Base-by-base conservation (phyloP, 2,329 filamentous ascomycete species). In the Chalaropsis thielavioides region DNA sequence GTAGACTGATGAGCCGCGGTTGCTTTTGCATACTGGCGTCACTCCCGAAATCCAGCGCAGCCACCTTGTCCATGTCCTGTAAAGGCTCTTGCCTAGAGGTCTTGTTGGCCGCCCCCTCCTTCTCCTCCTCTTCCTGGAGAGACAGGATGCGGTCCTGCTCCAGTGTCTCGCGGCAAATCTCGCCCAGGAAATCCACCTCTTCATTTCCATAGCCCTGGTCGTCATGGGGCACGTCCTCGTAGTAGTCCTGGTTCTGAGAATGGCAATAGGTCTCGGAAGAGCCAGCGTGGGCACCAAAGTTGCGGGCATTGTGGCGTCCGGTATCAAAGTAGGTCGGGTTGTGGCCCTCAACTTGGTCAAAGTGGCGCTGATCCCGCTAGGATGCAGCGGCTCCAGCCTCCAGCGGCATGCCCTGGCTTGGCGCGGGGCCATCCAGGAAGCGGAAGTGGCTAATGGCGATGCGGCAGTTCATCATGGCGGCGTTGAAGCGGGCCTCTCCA, bases 401-500 rank as follows among this genome's bases (percentile, higher is more conserved):
- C 5, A 44, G 19, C 24, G 62, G 60, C 24, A 41, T 31, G 43
- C 44, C 46, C 61, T 67, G 66, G 38, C 24, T 60, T n/a, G 49
- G 38, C 3, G 63, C 59, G 40, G 71, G 76, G 11, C 81, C 82
- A 69, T 87, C 84, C 4, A 87, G 73, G 69, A 83, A 84, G 71
- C 82, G 84, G 73, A 97, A 96, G 69, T 89, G 88, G 70, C 89
- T 85, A 58, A 90, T 82, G 0, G 91, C 92, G 66, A 95, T 87
- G 75, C 90, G 86, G 69, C 92, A 94, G 73, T 96, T 96, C 69
- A 96, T 80, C 74, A 94, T 85, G 13, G 92, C 92, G 63, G 89
- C 85, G 71, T 97, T 96, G 78, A 95, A 95, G 5, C 89, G 83
- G 22, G 90, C 89, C 75, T 97, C 92, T 27, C 92, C 92, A 0